phyloP scores from a whole-genome alignment of 352 stramenopile genomes.

The Globisporangium cystogenes region DNA sequence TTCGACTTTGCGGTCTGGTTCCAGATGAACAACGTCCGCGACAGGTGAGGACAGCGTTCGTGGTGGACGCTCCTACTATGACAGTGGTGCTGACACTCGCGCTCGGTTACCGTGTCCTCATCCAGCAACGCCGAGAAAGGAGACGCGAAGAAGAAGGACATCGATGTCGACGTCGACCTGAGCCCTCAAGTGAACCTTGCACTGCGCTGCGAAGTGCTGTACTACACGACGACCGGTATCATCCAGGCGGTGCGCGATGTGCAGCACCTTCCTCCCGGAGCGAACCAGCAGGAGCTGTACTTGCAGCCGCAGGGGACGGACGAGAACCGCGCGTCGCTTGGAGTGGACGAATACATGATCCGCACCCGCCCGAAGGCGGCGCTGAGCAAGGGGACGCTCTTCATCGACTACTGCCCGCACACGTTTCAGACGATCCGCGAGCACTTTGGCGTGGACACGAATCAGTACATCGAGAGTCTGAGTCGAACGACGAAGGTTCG shows the following conservation, averaged over 20 bases:
- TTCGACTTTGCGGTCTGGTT: conserved; percentile 89
- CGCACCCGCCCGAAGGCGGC: conserved; percentile 66
- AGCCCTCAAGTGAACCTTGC: conserved; percentile 84
- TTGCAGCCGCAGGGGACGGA: conserved; percentile 73
- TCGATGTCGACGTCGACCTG: conserved; percentile 82
- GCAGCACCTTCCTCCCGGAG: conserved; percentile 57
- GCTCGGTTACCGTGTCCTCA: not conserved
- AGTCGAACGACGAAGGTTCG: conserved; percentile 69
- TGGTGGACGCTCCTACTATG: not conserved
- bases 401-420: conserved; percentile 84
- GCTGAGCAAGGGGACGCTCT: conserved; percentile 73
- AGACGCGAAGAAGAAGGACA: conserved; percentile 38
- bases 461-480: conserved; percentile 79
- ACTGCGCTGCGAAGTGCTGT: conserved; percentile 79
- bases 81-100: not conserved
- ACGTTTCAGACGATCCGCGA: conserved; percentile 85
- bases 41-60: conserved; percentile 18
- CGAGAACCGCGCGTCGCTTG: conserved; percentile 67
- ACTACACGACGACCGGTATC: conserved; percentile 86
- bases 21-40: conserved; percentile 84
- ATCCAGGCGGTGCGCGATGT: conserved; percentile 80
- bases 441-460: conserved; percentile 80
- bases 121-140: conserved; percentile 10
- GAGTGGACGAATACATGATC: conserved; percentile 84
- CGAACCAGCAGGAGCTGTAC: conserved; percentile 74